A percentile compares a stretch with the other conserved stretches of the same genome.
Evolutionary conservation across 306 rosid species (phyloP).

Genomic region (peach (Prunus persica)): Prunus_persica_NCBIv2 NC_034009.1:1115501-1116000

Average conservation of each 20-base stretch:
- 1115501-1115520: background rate
- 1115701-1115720: slow-evolving; percentile 53
- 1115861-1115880: background rate
- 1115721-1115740: slow-evolving; percentile 73
- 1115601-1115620: background rate
- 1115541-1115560: background rate
- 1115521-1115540: background rate
- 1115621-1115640: slow-evolving; percentile 13
- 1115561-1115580: background rate
- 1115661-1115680: slow-evolving; percentile 3
- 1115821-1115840: slow-evolving; percentile 48
- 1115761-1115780: slow-evolving; percentile 43
- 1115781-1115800: slow-evolving; percentile 46
- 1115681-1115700: slow-evolving; percentile 13
- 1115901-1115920: slow-evolving; percentile 47
- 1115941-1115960: slow-evolving; percentile 60
- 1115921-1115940: slow-evolving; percentile 33
- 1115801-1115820: slow-evolving; percentile 41
- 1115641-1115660: background rate
- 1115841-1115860: slow-evolving; percentile 12
- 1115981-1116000: slow-evolving; percentile 1
- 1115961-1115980: slow-evolving; percentile 22
- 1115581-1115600: background rate
- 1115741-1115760: slow-evolving; percentile 72
- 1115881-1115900: slow-evolving; percentile 20